Evolutionary conservation across 2,329 filamentous ascomycete species (phyloP).

Genomic region (Cryoendolithus antarcticus): DNA sequence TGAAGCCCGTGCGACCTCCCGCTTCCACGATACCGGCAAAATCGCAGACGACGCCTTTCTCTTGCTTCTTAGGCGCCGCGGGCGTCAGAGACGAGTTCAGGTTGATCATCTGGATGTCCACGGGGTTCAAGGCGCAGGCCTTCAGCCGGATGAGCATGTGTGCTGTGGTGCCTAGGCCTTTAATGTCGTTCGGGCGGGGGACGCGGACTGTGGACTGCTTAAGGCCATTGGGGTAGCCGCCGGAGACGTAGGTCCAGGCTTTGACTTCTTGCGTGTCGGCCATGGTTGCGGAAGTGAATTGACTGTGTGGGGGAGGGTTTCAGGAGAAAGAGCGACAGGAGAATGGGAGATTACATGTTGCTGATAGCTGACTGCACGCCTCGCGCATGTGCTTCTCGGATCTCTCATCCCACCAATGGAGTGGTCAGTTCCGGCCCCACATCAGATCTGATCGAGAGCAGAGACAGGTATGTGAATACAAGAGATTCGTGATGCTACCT

Average conservation of each 20-base stretch:
- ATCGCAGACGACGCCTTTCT: conserved; percentile 21
- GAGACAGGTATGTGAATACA: too few relatives aligned
- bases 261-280: conserved; percentile 10
- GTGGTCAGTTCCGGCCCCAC: too few relatives aligned
- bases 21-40: conserved; percentile 19
- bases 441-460: too few relatives aligned
- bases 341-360: too few relatives aligned
- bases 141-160: conserved; percentile 22
- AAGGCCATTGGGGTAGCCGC: conserved; percentile 19
- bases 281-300: conserved; percentile 5
- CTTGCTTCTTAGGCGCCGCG: conserved; percentile 7
- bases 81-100: conserved; percentile 17
- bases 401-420: too few relatives aligned
- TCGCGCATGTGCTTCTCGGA: too few relatives aligned
- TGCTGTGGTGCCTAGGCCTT: conserved; percentile 10
- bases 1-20: conserved; percentile 14
- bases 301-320: background rate
- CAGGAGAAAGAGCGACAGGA: too few relatives aligned
- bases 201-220: conserved; percentile 12
- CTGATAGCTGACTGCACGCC: too few relatives aligned
- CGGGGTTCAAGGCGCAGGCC: conserved; percentile 23
- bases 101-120: conserved; percentile 26
- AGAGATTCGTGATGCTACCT: too few relatives aligned
- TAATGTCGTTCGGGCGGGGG: conserved; percentile 9
- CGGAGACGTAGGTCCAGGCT: conserved; percentile 23